phyloP scores from a whole-genome alignment of 345 rosid genomes.

The Streptanthus diversifolius region DNA sequence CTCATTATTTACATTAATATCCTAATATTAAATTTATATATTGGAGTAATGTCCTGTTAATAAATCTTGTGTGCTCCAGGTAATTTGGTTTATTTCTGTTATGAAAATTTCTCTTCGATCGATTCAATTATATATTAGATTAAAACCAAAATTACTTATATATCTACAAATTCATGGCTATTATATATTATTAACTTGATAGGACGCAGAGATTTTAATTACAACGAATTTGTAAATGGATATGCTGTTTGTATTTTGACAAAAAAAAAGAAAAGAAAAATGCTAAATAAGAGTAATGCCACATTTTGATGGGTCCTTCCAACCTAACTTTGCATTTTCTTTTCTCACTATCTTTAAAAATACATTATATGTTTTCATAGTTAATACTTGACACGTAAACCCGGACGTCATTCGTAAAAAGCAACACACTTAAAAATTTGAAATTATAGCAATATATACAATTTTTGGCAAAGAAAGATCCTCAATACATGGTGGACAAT shows the following conservation, averaged over 20 bases:
- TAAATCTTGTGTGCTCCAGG: not conserved
- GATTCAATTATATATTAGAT: not conserved
- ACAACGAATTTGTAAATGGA: not conserved
- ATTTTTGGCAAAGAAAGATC: conserved; percentile 15
- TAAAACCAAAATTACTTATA: not conserved
- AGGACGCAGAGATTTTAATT: not conserved
- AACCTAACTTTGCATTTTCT: conserved; percentile 31
- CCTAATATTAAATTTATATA: not conserved
- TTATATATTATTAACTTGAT: not conserved
- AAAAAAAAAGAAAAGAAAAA: not conserved
- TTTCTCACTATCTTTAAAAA: not conserved
- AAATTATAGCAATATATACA: not conserved
- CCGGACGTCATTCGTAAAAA: conserved; percentile 31
- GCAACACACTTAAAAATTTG: conserved; percentile 14
- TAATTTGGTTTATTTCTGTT: no score
- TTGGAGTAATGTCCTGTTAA: not conserved
- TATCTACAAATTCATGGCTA: not conserved
- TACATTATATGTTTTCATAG: not conserved
- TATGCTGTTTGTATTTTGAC: not conserved
- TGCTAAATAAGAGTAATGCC: not conserved
- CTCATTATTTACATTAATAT: not conserved
- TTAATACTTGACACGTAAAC: conserved; percentile 29
- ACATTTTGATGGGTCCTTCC: conserved; percentile 25
- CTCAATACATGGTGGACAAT: conserved; percentile 18
- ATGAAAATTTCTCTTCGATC: no score